Evolutionary conservation across 1,139 yeast genomes (phyloP), one percentile per base, ranked within the genome.

Genomic region (Taphrina sp.): DNA sequence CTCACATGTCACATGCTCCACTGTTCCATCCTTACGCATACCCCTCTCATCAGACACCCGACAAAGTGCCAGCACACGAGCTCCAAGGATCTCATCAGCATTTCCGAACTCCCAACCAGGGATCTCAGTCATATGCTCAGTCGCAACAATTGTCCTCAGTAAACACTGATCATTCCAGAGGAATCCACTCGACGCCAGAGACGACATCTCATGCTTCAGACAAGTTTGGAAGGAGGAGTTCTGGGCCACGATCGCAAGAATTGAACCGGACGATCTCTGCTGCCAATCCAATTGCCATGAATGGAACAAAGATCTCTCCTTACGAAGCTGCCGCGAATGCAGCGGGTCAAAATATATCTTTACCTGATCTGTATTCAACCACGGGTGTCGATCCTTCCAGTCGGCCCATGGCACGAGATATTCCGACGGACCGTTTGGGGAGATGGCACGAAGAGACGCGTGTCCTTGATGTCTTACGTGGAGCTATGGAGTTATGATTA

Each of bases 361-460:
- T 43, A 7, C 47, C 47, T 4, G 47, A 43, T 19, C 47, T 43
- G 14, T 19, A 31, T 8, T 23, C 35, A 14, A 7, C 7, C 12
- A 38, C 47, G 5, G 7, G 29, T 26, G 7, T 17, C 7, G 47
- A 33, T n/a, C 10, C 8, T 12, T 17, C 37, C 3, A 26, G 20
- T n/a, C 24, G 38, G 17, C 12, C 52, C 29, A 23, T 33, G 26
- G 34, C 53, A 36, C 14, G 52, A 22, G 44, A 23, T 34, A 42
- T 52, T 20, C 38, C 51, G 23, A 10, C 42, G 20, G 58, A 37
- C 29, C 37, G 23, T 16, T 38, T 29, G 14, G 52, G 52, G 5
- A 35, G 53, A 3, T 47, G 53, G 45, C 44, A 41, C 19, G 54
- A 49, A 34, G 54, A 49, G 26, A 23, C 39, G 7, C 38, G 54